Evolutionary conservation across 2,329 filamentous ascomycete species (phyloP).

Genomic region (Cercospora berteroae): DNA sequence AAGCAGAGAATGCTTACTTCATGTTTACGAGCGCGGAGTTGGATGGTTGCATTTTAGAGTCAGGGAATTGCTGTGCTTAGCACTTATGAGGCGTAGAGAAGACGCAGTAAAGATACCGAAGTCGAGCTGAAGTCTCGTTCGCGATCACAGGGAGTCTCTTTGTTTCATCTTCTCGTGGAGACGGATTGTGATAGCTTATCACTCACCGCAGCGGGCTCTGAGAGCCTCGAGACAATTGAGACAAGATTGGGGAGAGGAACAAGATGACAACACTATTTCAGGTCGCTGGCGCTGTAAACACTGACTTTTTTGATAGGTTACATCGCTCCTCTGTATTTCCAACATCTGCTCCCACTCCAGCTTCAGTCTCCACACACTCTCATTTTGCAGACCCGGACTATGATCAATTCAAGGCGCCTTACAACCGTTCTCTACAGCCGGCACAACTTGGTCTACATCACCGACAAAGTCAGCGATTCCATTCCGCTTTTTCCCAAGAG

Average conservation of each 20-base stretch:
- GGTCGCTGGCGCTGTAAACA: neutral
- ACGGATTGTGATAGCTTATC: neutral
- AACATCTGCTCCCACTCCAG: neutral
- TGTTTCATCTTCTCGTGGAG: neutral
- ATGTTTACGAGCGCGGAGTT: conserved; percentile 13
- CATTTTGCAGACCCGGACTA: neutral
- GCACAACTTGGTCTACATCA: neutral
- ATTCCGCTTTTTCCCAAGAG: neutral
- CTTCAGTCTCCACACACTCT: too few species aligned
- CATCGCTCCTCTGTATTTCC: neutral
- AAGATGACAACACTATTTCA: neutral
- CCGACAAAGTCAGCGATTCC: neutral
- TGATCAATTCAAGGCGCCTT: neutral
- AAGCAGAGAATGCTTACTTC: neutral
- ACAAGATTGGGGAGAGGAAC: neutral
- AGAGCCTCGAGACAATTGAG: neutral
- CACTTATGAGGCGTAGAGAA: neutral
- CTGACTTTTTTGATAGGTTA: neutral
- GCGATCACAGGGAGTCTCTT: neutral
- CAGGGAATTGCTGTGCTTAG: neutral
- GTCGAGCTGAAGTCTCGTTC: neutral
- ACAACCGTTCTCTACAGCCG: neutral
- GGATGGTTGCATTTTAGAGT: conserved; percentile 1
- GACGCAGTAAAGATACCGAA: neutral
- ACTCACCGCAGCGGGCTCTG: neutral